Percentiles rank a stretch among this genome's conserved stretches.
Evolutionary conservation across 768 basidiomycete species (phyloP).

Genomic region (Rhizopogon vesiculosus): DNA sequence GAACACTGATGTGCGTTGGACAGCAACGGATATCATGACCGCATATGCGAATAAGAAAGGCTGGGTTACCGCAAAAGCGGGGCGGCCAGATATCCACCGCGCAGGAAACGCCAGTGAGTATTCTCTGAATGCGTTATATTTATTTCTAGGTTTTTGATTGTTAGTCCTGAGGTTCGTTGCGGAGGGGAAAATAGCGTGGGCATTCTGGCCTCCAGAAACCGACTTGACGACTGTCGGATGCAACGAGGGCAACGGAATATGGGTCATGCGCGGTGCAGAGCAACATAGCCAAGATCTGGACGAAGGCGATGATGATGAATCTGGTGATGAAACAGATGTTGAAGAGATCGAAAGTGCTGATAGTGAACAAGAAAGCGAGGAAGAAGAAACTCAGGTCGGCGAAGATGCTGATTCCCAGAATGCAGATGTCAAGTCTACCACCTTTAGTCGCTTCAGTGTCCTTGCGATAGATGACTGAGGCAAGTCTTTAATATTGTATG

Average conservation of each 20-base stretch:
- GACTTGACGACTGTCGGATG: conserved; percentile 18
- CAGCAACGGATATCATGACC: conserved; percentile 79
- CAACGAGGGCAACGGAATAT: conserved; percentile 46
- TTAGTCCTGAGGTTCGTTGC: conserved; percentile 79
- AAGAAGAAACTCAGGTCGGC: neutral
- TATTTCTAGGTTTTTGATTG: neutral
- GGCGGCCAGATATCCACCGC: conserved; percentile 81
- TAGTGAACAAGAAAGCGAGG: neutral
- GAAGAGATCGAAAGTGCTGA: conserved; percentile 15
- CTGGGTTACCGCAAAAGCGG: conserved; percentile 89
- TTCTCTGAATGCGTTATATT: neutral
- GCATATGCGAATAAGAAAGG: conserved; percentile 75
- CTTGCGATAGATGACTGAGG: conserved; percentile 18
- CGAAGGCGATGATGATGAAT: conserved; percentile 17
- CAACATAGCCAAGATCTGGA: conserved; percentile 19
- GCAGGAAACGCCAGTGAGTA: conserved; percentile 85
- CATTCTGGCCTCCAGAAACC: conserved; percentile 71
- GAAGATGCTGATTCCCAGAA: conserved; percentile 6
- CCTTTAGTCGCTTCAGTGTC: conserved; percentile 24
- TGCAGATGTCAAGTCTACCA: conserved; percentile 2
- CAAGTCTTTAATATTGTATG: too few relatives aligned
- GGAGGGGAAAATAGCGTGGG: conserved; percentile 80
- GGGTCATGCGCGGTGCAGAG: conserved; percentile 39
- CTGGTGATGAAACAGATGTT: conserved; percentile 13
- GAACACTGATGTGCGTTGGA: conserved; percentile 49